Percentiles rank a stretch among this genome's conserved stretches.
Evolutionary conservation across 2,329 filamentous ascomycete genomes (phyloP).

Genomic region (Aspergillus sp.): DNA sequence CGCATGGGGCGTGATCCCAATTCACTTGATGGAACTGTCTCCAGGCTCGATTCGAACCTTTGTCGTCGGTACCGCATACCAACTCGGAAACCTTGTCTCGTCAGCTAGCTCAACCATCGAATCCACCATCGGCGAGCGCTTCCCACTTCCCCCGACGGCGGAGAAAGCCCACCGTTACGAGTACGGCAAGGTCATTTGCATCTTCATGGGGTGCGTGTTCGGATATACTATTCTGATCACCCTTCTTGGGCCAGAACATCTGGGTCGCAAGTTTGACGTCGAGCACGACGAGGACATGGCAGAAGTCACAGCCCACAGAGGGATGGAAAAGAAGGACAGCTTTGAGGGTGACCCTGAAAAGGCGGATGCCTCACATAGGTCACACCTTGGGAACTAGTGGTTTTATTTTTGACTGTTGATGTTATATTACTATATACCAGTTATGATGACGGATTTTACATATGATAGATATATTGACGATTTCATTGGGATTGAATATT

Average conservation of each 20-base stretch:
- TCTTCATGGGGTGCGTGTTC: conserved; percentile 85
- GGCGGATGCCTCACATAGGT: conserved; percentile 1
- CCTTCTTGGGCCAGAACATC: conserved; percentile 44
- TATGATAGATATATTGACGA: too few species aligned
- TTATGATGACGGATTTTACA: neutral
- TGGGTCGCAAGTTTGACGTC: conserved; percentile 44
- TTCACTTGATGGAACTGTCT: conserved; percentile 62
- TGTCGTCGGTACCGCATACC: conserved; percentile 59
- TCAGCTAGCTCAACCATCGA: conserved; percentile 69
- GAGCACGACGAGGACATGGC: conserved; percentile 44
- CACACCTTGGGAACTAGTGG: too few species aligned
- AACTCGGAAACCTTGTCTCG: conserved; percentile 59
- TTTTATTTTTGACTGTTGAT: too few species aligned
- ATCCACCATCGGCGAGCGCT: conserved; percentile 67
- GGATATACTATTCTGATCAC: conserved; percentile 53
- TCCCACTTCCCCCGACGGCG: conserved; percentile 60
- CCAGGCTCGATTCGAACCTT: conserved; percentile 59
- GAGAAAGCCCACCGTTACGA: conserved; percentile 54
- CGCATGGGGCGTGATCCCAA: conserved; percentile 71
- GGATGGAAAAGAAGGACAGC: conserved; percentile 18
- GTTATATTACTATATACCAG: too few species aligned
- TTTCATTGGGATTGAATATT: too few species aligned
- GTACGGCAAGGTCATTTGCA: conserved; percentile 81
- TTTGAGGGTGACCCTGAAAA: conserved; percentile 27
- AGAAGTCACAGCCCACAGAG: conserved; percentile 35